A percentile compares a stretch with the other conserved stretches of the same genome.
These are phyloP conservation scores for Paramecium octaurelia DNA, from an alignment of 73 alveolate species.

Conservation along the genomic window DNA sequence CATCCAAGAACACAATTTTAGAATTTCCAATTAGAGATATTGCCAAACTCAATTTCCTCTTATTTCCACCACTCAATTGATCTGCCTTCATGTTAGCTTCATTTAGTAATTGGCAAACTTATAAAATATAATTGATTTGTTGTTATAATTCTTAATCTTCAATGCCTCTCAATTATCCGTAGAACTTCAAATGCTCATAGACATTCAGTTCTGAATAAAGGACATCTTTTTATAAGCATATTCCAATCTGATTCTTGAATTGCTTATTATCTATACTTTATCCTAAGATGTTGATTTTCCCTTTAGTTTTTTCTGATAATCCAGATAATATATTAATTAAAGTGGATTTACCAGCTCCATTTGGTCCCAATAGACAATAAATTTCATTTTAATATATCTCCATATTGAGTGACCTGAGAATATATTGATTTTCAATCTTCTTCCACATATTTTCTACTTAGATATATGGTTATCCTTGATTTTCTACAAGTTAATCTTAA, in stretches of 20 bases:
- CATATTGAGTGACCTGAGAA: neutral
- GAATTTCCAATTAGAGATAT: slow-evolving; percentile 91
- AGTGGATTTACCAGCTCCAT: slow-evolving; percentile 99
- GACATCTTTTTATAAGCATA: slow-evolving; percentile 97
- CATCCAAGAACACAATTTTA: slow-evolving; percentile 92
- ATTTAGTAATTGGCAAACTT: slow-evolving; percentile 82
- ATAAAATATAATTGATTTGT: slow-evolving; percentile 64
- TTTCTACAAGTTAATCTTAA: neutral
- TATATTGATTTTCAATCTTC: neutral
- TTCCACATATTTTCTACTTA: neutral
- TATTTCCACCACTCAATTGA: slow-evolving; percentile 96
- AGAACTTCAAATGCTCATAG: slow-evolving; percentile 91
- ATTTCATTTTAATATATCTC: slow-evolving; percentile 78
- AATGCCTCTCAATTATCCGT: slow-evolving; percentile 91
- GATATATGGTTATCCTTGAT: neutral
- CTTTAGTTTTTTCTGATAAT: slow-evolving; percentile 84
- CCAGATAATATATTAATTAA: slow-evolving; percentile 94
- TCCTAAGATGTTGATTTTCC: slow-evolving; percentile 96
- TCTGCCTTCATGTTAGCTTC: slow-evolving; percentile 76
- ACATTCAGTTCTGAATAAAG: slow-evolving; percentile 92
- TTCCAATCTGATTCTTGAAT: slow-evolving; percentile 92
- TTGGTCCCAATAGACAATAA: slow-evolving; percentile 96
- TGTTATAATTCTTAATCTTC: slow-evolving; percentile 74
- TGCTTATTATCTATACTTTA: slow-evolving; percentile 77
- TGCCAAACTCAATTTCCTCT: slow-evolving; percentile 94